A percentile compares a stretch with the other conserved stretches of the same genome.
Evolutionary conservation across 2,329 filamentous ascomycete genomes (phyloP).

Genomic region (Coniochaeta sp.): DNA sequence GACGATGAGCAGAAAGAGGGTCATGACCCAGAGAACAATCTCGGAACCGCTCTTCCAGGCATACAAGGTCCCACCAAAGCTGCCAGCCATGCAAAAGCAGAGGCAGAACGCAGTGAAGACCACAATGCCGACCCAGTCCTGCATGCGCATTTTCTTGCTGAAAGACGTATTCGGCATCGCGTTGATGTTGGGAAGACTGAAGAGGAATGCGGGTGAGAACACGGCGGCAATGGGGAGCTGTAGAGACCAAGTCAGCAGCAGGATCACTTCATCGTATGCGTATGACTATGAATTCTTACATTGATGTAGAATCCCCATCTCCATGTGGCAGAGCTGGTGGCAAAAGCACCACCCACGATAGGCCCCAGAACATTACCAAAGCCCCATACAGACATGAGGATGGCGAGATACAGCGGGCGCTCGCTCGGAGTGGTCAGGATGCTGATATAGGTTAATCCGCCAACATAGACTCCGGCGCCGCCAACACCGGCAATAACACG

Average conservation of each 20-base stretch:
- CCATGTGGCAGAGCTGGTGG: slow-evolving; percentile 28
- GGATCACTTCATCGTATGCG: not conserved
- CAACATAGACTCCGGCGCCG: slow-evolving; percentile 34
- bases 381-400: slow-evolving; percentile 23
- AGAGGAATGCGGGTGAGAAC: slow-evolving; percentile 18
- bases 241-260: not conserved
- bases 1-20: slow-evolving; percentile 28
- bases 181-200: slow-evolving; percentile 16
- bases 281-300: not conserved
- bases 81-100: slow-evolving; percentile 36
- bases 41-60: slow-evolving; percentile 33
- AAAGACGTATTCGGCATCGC: slow-evolving; percentile 10
- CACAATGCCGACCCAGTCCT: slow-evolving; percentile 35
- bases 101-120: slow-evolving; percentile 31
- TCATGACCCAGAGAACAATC: slow-evolving; percentile 36
- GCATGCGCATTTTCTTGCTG: slow-evolving; percentile 17
- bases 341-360: slow-evolving; percentile 33
- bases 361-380: slow-evolving; percentile 32
- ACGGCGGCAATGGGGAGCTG: slow-evolving; percentile 32
- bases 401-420: slow-evolving; percentile 17
- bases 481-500: slow-evolving; percentile 36
- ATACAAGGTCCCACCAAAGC: slow-evolving; percentile 39
- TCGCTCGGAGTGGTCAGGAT: slow-evolving; percentile 16
- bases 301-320: slow-evolving; percentile 46
- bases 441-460: slow-evolving; percentile 24